Evolutionary conservation across 345 rosid genomes (phyloP), one percentile per base, ranked within the genome.

Genomic region (Gynandropsis gynandra): DNA sequence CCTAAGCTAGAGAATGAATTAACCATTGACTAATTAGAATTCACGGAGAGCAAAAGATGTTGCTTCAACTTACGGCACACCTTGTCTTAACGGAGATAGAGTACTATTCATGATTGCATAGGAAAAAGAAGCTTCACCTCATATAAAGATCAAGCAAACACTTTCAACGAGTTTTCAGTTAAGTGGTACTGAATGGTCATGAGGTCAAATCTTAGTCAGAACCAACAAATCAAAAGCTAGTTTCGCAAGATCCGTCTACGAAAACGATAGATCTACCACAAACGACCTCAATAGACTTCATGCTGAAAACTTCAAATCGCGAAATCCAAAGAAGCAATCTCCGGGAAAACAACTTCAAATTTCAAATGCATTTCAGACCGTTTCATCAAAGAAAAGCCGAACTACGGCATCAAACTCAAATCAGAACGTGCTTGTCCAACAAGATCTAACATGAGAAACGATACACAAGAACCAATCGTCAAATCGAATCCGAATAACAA

Each of bases 221-320:
- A 24, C 29, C 29, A 24, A 53, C 27, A 18, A 40, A 63, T 48
- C 50, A 63, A 15, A 54, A 47, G 37, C 44, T 21, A 47, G 50
- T 4, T 39, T 35, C 5, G 36, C 6, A 9, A 1, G 13, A 43
- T 16, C 24, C 24, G 32, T 48, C 11, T 1, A 10, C 18, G 29
- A 50, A 42, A 34, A 37, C 0, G 39, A 61, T 38, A 63, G 64
- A 65, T 65, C 69, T 52, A 40, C 39, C 29, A 27, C 37, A 37
- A 47, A 46, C 29, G 35, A 15, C 24, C 24, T 57, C 37, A 5
- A 3, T 13, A 21, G 1, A 53, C 45, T 36, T 9, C 40, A 0
- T 9, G 40, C 4, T 3, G 7, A 9, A 8, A 12, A 43, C 19
- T 44, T 42, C 16, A 41, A n/a, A 13, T 35, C 20, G 15, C 19